Evolutionary conservation across 768 basidiomycete species (phyloP).

Genomic region (Dioszegia hungarica): DNA sequence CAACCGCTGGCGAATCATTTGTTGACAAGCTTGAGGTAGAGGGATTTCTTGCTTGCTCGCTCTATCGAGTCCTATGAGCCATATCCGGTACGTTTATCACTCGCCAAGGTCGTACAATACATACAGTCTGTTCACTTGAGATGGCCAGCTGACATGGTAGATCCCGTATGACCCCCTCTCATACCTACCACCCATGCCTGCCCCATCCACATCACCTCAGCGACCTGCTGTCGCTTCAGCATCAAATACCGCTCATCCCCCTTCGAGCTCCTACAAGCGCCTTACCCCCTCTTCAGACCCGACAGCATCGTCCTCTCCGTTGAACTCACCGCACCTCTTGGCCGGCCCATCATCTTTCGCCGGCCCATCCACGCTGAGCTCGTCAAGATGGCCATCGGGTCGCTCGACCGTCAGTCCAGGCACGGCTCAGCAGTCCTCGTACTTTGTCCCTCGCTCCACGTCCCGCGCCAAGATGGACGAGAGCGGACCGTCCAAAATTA

Average conservation of each 20-base stretch:
- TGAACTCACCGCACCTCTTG: neutral
- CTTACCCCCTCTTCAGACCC: neutral
- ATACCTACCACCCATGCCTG: neutral
- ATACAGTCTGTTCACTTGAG: too few species aligned
- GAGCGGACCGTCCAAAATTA: neutral
- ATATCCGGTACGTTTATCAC: too few species aligned
- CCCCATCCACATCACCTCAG: neutral
- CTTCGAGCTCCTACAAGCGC: neutral
- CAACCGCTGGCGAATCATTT: too few species aligned
- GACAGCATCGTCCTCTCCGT: neutral
- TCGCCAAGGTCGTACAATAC: too few species aligned
- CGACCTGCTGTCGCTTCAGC: neutral
- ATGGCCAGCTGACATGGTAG: too few species aligned
- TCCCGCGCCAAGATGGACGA: neutral
- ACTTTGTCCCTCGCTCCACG: neutral
- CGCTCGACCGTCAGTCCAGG: neutral
- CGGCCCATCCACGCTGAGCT: neutral
- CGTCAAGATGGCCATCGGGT: neutral
- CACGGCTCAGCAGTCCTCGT: neutral
- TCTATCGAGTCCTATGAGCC: too few species aligned
- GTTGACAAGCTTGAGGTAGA: too few species aligned
- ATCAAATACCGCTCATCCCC: neutral
- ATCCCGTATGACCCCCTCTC: neutral
- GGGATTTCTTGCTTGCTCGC: too few species aligned
- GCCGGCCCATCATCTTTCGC: neutral